Evolutionary conservation across 2,329 filamentous ascomycete species (phyloP), one percentile per base, ranked within the genome.

Genomic region (Ceratocystis albifundus): DNA sequence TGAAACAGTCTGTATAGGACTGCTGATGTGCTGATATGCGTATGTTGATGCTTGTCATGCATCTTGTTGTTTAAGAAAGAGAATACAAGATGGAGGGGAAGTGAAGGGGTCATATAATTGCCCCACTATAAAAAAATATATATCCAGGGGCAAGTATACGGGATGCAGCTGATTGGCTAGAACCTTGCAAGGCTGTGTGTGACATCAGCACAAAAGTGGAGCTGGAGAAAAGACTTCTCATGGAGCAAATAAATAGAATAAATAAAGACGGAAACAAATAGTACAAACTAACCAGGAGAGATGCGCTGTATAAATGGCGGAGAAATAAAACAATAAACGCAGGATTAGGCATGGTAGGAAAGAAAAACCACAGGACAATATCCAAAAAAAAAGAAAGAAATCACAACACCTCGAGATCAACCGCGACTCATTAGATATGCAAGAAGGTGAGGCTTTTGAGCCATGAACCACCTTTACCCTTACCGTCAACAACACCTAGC

Each of bases 301-400:
- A 67, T 67, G 64, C 66, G 64, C 62, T 65, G 48, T 67, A 48
- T 61, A 65, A 50, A 46, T 64, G 46, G 41, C 32, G 64, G 36
- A 67, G 6, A 55, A 61, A 67, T 20, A 55, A 64, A n/a, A 59
- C 55, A 36, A 32, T 17, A 46, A 62, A 62, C 30, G 17, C 36
- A 46, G 30, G 61, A 62, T 48, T 48, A 62, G n/a, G n/a, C 55
- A 59, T 32, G 32, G 25, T 8, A 44, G 45, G 17, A n/a, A 6
- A n/a, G 25, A 62, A 22, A 15, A 46, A 46, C 36, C 36, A 4
- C 36, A 4, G 32, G 22, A 10, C 30, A 46, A 62, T 4, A 62
- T 62, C 45, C 45, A 64, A 55, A 57, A 50, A 25, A 53, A 7
- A 17, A n/a, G n/a, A n/a, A n/a, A n/a, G n/a, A n/a, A n/a, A n/a